Evolutionary conservation across 2,329 filamentous ascomycete genomes (phyloP), one percentile per base, ranked within the genome.

Genomic region (Aspergillus spinulosporus): DNA sequence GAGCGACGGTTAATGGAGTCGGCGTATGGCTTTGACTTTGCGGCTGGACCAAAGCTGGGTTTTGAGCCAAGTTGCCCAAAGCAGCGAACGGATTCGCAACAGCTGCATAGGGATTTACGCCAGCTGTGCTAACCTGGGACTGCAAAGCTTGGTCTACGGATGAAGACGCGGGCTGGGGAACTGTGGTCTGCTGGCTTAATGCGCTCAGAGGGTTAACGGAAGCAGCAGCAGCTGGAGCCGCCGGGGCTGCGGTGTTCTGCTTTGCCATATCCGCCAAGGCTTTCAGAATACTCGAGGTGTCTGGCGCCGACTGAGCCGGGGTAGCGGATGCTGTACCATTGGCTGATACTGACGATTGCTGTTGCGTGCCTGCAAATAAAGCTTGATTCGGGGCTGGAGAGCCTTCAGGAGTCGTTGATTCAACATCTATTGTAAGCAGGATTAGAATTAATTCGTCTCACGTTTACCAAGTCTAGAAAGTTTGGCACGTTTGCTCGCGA

Each of bases 221-320:
- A 15, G 74, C 70, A 48, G 71, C 62, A 48, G 71, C 66, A 29
- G 68, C 62, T 21, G 75, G 66, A 26, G 73, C 66, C 58, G 73
- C 63, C 51, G 81, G 75, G 46, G 79, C 74, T 37, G 80, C 74
- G 59, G 83, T 83, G 71, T 86, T 91, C 72, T 90, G 88, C 62
- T 89, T 88, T 39, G 89, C 88, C 76, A 94, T 88, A 68, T 89
- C 90, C 62, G 89, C 88, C 61, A 94, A 82, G 44, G 88, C 88
- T 71, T 89, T 88, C 74, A 92, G 80, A 65, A 94, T 92, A 62
- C 85, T 81, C 40, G 81, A 81, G 34, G 81, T 84, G 63, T 83
- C 87, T 59, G 79, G 80, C 55, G 80, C 71, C 57, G 75, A 64
- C 49, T 66, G 67, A 59, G 66, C 60, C 37, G 65, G 50, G 9